phyloP scores from a whole-genome alignment of 2,329 filamentous ascomycete genomes.

The Aureobasidium sp. region DNA sequence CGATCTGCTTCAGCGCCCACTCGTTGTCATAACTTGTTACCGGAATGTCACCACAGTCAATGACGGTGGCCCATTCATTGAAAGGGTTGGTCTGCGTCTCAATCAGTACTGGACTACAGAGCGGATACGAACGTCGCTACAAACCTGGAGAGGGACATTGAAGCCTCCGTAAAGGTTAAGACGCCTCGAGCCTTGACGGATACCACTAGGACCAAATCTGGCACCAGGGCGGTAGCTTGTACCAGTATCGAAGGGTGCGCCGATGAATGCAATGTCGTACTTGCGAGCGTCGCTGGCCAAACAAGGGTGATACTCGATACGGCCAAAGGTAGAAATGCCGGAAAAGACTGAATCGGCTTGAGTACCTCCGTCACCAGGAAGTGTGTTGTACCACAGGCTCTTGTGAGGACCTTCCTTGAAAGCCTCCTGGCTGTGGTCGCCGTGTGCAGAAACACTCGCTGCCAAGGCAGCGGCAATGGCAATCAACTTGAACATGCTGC shows the following conservation, averaged over 20 bases:
- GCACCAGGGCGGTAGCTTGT: constrained; percentile 65
- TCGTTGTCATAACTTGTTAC: constrained; percentile 83
- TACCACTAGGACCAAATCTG: constrained; percentile 76
- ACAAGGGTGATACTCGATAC: constrained; percentile 70
- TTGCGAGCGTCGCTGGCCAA: constrained; percentile 61
- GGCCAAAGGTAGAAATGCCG: constrained; percentile 78
- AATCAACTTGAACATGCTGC: constrained; percentile 19
- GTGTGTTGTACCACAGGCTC: constrained; percentile 72
- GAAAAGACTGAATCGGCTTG: constrained; percentile 88
- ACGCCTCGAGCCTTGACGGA: constrained; percentile 76
- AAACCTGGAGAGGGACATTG: constrained; percentile 68
- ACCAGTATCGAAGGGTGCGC: constrained; percentile 26
- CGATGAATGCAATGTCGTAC: constrained; percentile 82
- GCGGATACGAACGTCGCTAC: constrained; percentile 61
- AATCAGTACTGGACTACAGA: neutral
- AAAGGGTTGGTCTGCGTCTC: constrained; percentile 74
- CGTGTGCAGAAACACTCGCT: constrained; percentile 53
- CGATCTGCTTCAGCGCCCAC: constrained; percentile 76
- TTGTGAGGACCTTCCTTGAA: constrained; percentile 62
- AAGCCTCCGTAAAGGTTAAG: constrained; percentile 86
- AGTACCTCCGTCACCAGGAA: constrained; percentile 77
- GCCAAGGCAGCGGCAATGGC: constrained; percentile 35
- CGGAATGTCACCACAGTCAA: constrained; percentile 79
- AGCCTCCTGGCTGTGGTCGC: constrained; percentile 51
- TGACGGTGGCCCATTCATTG: constrained; percentile 69